phyloP scores from a whole-genome alignment of 2,329 filamentous ascomycete species.

The Bertia moriformis region DNA sequence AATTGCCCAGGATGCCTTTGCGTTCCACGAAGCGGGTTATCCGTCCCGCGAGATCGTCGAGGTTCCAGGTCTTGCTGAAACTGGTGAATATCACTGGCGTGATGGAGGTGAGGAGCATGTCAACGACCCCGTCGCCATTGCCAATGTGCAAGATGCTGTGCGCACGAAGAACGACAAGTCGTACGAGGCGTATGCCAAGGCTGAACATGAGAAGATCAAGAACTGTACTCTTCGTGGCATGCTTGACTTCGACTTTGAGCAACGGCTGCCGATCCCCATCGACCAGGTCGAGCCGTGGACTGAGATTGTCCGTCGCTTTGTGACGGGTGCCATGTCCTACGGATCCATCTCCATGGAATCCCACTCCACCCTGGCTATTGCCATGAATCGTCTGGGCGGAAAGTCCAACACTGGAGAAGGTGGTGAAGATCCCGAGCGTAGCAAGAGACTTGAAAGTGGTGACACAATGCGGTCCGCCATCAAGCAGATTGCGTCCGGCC shows the following conservation, averaged over 20 bases:
- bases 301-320: slow-evolving; percentile 90
- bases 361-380: slow-evolving; percentile 85
- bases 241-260: slow-evolving; percentile 91
- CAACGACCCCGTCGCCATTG: slow-evolving; percentile 87
- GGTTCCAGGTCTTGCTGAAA: slow-evolving; percentile 72
- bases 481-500: slow-evolving; percentile 90
- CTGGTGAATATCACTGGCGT: slow-evolving; percentile 96
- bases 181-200: slow-evolving; percentile 86
- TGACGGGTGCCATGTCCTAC: slow-evolving; percentile 96
- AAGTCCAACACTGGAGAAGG: slow-evolving; percentile 97
- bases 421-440: slow-evolving; percentile 88
- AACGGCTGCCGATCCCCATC: slow-evolving; percentile 70
- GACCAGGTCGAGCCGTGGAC: slow-evolving; percentile 98
- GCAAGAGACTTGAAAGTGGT: slow-evolving; percentile 71
- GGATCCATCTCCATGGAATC: slow-evolving; percentile 98
- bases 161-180: slow-evolving; percentile 97
- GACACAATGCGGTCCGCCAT: slow-evolving; percentile 96
- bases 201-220: slow-evolving; percentile 93
- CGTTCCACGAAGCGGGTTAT: slow-evolving; percentile 87
- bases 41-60: slow-evolving; percentile 64
- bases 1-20: slow-evolving; percentile 86
- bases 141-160: slow-evolving; percentile 92
- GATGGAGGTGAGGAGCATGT: slow-evolving; percentile 90
- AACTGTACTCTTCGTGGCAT: slow-evolving; percentile 86
- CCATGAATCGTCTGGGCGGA: slow-evolving; percentile 90